A percentile compares a stretch with the other conserved stretches of the same genome.
Evolutionary conservation across 257 asterid species (phyloP).

Genomic region (Solanum chmielewskii): DNA sequence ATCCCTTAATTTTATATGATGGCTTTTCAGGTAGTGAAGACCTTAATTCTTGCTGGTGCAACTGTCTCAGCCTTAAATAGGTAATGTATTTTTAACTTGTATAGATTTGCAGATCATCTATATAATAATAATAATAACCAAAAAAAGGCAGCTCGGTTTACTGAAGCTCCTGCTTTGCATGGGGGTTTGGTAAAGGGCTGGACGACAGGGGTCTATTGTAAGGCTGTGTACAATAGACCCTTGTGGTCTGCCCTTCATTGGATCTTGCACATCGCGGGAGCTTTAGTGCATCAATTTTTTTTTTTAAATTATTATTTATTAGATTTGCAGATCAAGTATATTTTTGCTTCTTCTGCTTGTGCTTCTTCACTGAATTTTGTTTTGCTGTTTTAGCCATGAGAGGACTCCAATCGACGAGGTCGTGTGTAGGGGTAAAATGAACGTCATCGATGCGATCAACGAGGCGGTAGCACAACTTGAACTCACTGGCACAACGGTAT

Average conservation of each 20-base stretch:
- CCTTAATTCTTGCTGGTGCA: conserved; percentile 75
- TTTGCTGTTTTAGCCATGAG: conserved; percentile 54
- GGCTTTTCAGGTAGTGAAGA: conserved; percentile 50
- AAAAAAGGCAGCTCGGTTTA: neutral
- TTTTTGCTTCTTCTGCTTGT: neutral
- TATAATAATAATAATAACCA: no score
- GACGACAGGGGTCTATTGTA: neutral
- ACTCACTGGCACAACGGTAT: conserved; percentile 41
- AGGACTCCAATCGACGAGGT: conserved; percentile 92
- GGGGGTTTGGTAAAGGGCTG: neutral
- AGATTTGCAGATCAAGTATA: neutral
- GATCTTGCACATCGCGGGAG: neutral
- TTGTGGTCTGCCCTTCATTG: neutral
- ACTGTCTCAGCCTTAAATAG: conserved; percentile 55
- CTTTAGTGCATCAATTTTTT: neutral
- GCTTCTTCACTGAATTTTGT: neutral
- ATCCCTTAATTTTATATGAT: neutral
- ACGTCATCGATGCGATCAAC: conserved; percentile 57
- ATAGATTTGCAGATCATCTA: neutral
- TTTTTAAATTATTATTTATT: neutral
- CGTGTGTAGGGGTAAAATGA: conserved; percentile 47
- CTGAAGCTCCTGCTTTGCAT: neutral
- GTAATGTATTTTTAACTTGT: conserved; percentile 14
- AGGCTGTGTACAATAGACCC: neutral
- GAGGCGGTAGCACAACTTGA: conserved; percentile 63